Percentiles rank a stretch among this genome's conserved stretches.
phyloP scores from a whole-genome alignment of 2,329 filamentous ascomycete species.

The Microsporum ferrugineum region DNA sequence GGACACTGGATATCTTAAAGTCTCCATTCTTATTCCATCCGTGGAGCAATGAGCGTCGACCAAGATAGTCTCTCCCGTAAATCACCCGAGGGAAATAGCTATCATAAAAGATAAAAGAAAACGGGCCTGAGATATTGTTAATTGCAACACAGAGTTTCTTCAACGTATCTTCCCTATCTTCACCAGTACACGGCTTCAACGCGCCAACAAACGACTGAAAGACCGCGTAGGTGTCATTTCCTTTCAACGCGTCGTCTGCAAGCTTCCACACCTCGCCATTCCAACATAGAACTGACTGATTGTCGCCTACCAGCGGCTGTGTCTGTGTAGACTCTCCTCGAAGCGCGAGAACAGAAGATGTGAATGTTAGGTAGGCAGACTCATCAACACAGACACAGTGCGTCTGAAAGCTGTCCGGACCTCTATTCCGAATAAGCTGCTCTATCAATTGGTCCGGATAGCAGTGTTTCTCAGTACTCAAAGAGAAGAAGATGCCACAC shows the following conservation, averaged over 20 bases:
- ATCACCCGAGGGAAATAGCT: constrained; percentile 50
- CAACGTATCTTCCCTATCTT: constrained; percentile 16
- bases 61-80: constrained; percentile 78
- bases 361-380: constrained; percentile 39
- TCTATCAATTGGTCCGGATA: constrained; percentile 25
- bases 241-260: constrained; percentile 43
- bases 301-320: constrained; percentile 59
- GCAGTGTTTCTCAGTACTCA: constrained; percentile 26
- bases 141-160: constrained; percentile 37
- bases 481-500: constrained; percentile 45
- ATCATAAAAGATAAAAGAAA: constrained; percentile 80
- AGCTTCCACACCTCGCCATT: constrained; percentile 93
- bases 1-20: constrained; percentile 60
- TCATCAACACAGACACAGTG: constrained; percentile 20
- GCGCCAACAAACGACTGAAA: constrained; percentile 48
- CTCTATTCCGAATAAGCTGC: constrained; percentile 29
- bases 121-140: constrained; percentile 63
- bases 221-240: constrained; percentile 68
- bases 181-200: constrained; percentile 13
- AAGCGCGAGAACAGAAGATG: constrained; percentile 83
- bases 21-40: constrained; percentile 38
- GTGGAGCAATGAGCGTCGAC: constrained; percentile 66
- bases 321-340: constrained; percentile 58
- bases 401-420: constrained; percentile 34
- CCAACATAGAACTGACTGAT: constrained; percentile 72